phyloP scores from a whole-genome alignment of 352 stramenopile genomes.

The Pythium sp. region DNA sequence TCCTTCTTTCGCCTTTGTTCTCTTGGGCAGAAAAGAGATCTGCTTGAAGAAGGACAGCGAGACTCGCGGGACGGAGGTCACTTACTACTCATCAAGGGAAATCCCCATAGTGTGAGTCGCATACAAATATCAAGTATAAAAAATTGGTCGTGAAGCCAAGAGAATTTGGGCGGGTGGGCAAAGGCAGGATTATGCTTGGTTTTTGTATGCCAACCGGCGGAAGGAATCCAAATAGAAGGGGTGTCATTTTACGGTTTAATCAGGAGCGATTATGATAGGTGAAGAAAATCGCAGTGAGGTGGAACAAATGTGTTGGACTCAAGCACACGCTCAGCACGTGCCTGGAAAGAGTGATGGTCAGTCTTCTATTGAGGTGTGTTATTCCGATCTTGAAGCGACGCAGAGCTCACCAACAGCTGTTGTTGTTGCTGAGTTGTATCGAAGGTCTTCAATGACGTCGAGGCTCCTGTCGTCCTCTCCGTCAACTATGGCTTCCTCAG shows the following conservation, averaged over 20 bases:
- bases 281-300: background rate
- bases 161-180: background rate
- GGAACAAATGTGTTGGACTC: slow-evolving; percentile 14
- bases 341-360: slow-evolving; percentile 1
- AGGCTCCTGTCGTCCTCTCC: background rate
- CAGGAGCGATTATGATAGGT: slow-evolving; percentile 4
- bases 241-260: slow-evolving; percentile 10
- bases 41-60: slow-evolving; percentile 16
- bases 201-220: background rate
- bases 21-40: slow-evolving; percentile 10
- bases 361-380: slow-evolving; percentile 4
- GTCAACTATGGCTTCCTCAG: background rate
- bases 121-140: slow-evolving; percentile 5
- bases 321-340: slow-evolving; percentile 5
- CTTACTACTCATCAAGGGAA: background rate
- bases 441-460: slow-evolving; percentile 3
- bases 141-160: background rate
- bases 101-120: background rate
- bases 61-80: slow-evolving; percentile 6
- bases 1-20: slow-evolving; percentile 26
- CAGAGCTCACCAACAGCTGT: background rate
- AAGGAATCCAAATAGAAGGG: background rate
- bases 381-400: slow-evolving; percentile 17
- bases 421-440: background rate
- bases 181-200: background rate